These are phyloP conservation scores for Candida maris DNA, from an alignment of 805 yeast genomes.

Conservation along the genomic window DNA sequence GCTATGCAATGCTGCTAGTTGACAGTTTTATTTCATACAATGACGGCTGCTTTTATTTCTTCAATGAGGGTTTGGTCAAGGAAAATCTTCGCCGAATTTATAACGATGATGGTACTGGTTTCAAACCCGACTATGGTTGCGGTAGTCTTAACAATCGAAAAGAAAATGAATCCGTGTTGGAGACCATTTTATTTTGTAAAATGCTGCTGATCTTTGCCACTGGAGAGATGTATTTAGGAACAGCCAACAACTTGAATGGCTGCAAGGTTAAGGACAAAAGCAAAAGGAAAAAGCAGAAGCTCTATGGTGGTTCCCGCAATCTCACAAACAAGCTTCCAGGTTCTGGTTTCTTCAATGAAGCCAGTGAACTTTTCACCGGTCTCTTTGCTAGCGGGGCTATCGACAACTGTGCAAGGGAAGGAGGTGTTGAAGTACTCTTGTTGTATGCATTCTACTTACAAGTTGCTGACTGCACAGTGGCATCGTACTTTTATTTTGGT, in stretches of 20 bases:
- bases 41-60: conserved; percentile 81
- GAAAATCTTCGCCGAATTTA: conserved; percentile 61
- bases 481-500: conserved; percentile 78
- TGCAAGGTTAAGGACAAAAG: conserved; percentile 30
- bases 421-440: conserved; percentile 73
- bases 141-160: conserved; percentile 24
- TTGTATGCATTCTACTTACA: conserved; percentile 76
- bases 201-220: conserved; percentile 67
- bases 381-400: conserved; percentile 76
- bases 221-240: conserved; percentile 81
- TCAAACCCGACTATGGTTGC: conserved; percentile 29
- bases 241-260: conserved; percentile 62
- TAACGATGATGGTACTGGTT: conserved; percentile 39
- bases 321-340: conserved; percentile 56
- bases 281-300: conserved; percentile 21
- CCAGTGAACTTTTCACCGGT: conserved; percentile 75
- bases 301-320: conserved; percentile 19
- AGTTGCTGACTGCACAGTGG: conserved; percentile 80
- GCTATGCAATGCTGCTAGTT: conserved; percentile 69
- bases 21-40: conserved; percentile 76
- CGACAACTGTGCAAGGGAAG: conserved; percentile 72
- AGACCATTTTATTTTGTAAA: conserved; percentile 80
- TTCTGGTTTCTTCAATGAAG: conserved; percentile 72
- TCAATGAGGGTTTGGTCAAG: conserved; percentile 77
- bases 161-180: conserved; percentile 53